Percentiles rank a stretch among this genome's conserved stretches.
Evolutionary conservation across 352 stramenopile genomes (phyloP).

Genomic region (Blastocystis sp.): DNA sequence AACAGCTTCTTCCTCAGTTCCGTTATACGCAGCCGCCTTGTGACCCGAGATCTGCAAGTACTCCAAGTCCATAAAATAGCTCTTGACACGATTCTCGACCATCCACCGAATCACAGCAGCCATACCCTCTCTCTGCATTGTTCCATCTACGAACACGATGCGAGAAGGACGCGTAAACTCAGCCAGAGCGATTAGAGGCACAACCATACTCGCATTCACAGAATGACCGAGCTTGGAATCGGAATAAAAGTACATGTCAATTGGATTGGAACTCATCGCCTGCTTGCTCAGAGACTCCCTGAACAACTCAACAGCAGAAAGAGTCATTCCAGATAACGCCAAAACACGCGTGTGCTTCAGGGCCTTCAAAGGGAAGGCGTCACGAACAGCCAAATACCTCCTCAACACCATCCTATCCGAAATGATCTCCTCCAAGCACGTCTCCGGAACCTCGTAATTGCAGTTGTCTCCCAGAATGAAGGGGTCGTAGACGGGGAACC

Average conservation of each 20-base stretch:
- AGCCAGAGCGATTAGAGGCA: neutral
- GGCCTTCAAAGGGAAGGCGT: neutral
- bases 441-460: neutral
- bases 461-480: conserved; percentile 49
- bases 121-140: neutral
- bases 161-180: neutral
- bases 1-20: neutral
- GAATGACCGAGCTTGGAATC: neutral
- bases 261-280: neutral
- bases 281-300: neutral
- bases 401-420: neutral
- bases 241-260: neutral
- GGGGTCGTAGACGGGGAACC: conserved; percentile 25
- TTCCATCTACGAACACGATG: neutral
- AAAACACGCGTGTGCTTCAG: conserved; percentile 6
- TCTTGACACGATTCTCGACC: neutral
- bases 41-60: neutral
- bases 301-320: neutral
- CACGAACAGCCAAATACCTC: conserved; percentile 11
- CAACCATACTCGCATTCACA: neutral
- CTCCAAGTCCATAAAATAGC: neutral
- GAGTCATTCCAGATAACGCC: neutral
- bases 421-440: neutral
- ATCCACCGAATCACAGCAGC: neutral
- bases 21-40: too few relatives aligned